These are phyloP conservation scores for Pterula multifida DNA, from an alignment of 1,284 basidiomycete species.

Conservation along the genomic window DNA sequence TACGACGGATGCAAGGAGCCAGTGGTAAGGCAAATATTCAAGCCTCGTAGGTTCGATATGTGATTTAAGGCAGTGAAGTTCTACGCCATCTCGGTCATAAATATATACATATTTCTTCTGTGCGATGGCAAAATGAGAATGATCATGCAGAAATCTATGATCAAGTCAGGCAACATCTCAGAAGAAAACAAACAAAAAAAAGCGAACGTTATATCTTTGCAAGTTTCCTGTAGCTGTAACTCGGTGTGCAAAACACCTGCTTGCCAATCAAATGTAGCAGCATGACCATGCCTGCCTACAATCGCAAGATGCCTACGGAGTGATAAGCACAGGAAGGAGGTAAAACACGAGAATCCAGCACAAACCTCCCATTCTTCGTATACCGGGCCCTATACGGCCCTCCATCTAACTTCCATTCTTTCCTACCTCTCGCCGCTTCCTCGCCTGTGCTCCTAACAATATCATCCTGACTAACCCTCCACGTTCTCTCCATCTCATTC, in stretches of 20 bases:
- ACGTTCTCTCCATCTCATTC: constrained; percentile 77
- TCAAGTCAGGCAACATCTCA: constrained; percentile 7
- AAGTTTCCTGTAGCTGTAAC: constrained; percentile 81
- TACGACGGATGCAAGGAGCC: constrained; percentile 80
- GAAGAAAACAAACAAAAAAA: constrained; percentile 2
- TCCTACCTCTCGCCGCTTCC: constrained; percentile 64
- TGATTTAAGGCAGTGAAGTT: constrained; percentile 75
- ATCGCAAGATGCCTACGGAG: constrained; percentile 67
- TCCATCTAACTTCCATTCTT: constrained; percentile 78
- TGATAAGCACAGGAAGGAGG: constrained; percentile 1
- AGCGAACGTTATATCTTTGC: constrained; percentile 80
- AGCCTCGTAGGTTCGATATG: constrained; percentile 88
- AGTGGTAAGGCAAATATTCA: constrained; percentile 94
- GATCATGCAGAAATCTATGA: constrained; percentile 80
- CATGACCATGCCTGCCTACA: constrained; percentile 74
- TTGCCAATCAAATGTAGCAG: constrained; percentile 95
- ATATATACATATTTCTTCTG: constrained; percentile 97
- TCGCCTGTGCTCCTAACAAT: constrained; percentile 61
- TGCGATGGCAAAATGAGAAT: constrained; percentile 88
- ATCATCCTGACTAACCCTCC: constrained; percentile 78
- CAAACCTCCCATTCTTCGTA: constrained; percentile 81
- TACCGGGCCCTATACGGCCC: constrained; percentile 80
- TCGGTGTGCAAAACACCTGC: constrained; percentile 81
- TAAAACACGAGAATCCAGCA: constrained; percentile 11
- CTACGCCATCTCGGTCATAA: constrained; percentile 90